These are phyloP conservation scores for Helicocarpus griseus DNA, from an alignment of 2,329 filamentous ascomycete species.

Conservation along the genomic window DNA sequence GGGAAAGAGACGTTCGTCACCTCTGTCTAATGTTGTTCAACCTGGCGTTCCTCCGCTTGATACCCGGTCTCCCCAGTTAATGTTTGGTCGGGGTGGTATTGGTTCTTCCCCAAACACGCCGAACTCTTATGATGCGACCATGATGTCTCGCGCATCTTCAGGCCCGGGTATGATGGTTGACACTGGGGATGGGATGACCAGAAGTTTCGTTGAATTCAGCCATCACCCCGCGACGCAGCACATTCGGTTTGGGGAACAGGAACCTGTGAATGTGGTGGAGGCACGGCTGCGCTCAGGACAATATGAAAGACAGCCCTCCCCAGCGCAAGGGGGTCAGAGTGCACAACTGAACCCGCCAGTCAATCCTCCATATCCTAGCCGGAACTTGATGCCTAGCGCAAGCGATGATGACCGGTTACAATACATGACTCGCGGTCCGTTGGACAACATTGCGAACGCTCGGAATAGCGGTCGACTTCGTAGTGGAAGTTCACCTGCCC, in stretches of 20 bases:
- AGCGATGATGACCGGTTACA: constrained; percentile 11
- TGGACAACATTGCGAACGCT: constrained; percentile 1
- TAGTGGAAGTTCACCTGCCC: constrained; percentile 19
- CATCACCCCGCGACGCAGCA: constrained; percentile 8
- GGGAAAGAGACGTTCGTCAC: neutral
- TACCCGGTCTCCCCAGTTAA: constrained; percentile 2
- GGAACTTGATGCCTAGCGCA: constrained; percentile 17
- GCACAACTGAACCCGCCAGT: neutral
- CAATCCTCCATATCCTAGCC: constrained; percentile 15
- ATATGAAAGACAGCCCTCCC: constrained; percentile 5
- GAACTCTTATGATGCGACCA: constrained; percentile 6
- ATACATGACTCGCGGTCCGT: neutral
- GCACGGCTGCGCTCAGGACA: constrained; percentile 13
- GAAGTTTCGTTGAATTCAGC: constrained; percentile 12
- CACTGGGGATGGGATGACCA: constrained; percentile 12
- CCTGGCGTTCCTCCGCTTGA: neutral
- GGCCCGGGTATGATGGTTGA: constrained; percentile 19
- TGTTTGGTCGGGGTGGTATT: constrained; percentile 7
- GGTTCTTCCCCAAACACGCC: constrained; percentile 9
- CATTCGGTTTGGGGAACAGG: constrained; percentile 18
- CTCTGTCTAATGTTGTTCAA: neutral
- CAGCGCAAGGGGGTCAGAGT: neutral
- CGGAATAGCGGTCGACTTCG: constrained; percentile 2
- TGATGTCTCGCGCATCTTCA: constrained; percentile 16
- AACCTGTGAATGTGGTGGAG: constrained; percentile 15